Evolutionary conservation across 1,139 yeast species (phyloP).

Genomic region (Diutina pseudorugosa): DNA sequence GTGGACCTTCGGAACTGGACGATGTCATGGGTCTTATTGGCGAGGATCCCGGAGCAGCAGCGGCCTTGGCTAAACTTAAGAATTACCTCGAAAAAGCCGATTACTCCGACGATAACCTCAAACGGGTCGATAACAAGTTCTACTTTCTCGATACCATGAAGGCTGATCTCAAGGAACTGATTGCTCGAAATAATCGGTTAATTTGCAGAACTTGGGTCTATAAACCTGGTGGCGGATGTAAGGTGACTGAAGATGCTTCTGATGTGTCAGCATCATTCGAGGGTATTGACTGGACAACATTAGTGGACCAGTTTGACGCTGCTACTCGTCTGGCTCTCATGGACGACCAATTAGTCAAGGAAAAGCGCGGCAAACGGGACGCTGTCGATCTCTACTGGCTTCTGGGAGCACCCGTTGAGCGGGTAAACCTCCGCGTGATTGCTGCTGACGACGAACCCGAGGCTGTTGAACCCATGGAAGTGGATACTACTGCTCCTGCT

Average conservation of each 20-base stretch:
- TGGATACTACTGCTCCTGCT: neutral
- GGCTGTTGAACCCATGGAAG: constrained; percentile 7
- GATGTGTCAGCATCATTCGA: constrained; percentile 13
- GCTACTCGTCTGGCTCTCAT: neutral
- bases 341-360: constrained; percentile 4
- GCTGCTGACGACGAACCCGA: constrained; percentile 6
- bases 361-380: constrained; percentile 5
- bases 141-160: constrained; percentile 19
- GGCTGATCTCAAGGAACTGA: constrained; percentile 17
- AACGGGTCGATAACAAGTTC: constrained; percentile 5
- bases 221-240: constrained; percentile 6
- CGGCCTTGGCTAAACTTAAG: neutral
- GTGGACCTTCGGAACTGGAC: constrained; percentile 35
- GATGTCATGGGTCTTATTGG: constrained; percentile 28
- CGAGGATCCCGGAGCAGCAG: constrained; percentile 10
- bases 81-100: constrained; percentile 3
- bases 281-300: constrained; percentile 27
- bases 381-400: neutral
- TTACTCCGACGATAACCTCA: constrained; percentile 8
- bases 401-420: neutral
- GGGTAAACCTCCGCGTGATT: neutral
- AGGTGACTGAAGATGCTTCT: constrained; percentile 5
- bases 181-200: constrained; percentile 5
- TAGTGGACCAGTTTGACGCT: constrained; percentile 9
- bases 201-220: neutral